Evolutionary conservation across 495 filamentous ascomycete genomes (phyloP).

Genomic region (Hypoxylon cercidicola): DNA sequence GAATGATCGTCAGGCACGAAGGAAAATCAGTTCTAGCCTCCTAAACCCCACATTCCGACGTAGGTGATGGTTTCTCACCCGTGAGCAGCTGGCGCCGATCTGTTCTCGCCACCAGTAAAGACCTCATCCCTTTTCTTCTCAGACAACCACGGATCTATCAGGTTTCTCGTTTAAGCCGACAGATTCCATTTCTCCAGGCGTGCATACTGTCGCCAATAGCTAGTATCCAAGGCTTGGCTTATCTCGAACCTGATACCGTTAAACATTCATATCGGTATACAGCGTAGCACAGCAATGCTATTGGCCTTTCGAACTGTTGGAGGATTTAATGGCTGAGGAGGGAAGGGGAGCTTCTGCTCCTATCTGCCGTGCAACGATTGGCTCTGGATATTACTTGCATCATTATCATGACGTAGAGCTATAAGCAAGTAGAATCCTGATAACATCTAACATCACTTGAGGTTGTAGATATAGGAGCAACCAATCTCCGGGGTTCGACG

Average conservation of each 20-base stretch:
- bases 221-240: no score
- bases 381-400: constrained; percentile 7
- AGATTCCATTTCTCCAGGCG: no score
- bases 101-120: constrained; percentile 2
- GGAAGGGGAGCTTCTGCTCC: constrained; percentile 9
- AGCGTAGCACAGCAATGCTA: neutral
- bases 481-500: neutral
- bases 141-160: neutral
- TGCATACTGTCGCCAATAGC: no score
- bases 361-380: constrained; percentile 8
- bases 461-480: neutral
- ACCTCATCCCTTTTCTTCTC: neutral
- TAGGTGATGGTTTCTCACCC: constrained; percentile 23
- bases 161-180: no score
- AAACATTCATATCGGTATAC: neutral
- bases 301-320: neutral
- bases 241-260: neutral
- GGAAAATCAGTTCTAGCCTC: constrained; percentile 30
- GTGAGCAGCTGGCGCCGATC: constrained; percentile 23
- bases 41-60: constrained; percentile 23
- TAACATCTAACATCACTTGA: neutral
- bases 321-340: neutral
- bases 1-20: constrained; percentile 40
- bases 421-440: neutral
- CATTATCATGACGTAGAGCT: constrained; percentile 3